Base-by-base conservation (phyloP, 179 eudicot genomes). In the Silene vulgaris region DNA sequence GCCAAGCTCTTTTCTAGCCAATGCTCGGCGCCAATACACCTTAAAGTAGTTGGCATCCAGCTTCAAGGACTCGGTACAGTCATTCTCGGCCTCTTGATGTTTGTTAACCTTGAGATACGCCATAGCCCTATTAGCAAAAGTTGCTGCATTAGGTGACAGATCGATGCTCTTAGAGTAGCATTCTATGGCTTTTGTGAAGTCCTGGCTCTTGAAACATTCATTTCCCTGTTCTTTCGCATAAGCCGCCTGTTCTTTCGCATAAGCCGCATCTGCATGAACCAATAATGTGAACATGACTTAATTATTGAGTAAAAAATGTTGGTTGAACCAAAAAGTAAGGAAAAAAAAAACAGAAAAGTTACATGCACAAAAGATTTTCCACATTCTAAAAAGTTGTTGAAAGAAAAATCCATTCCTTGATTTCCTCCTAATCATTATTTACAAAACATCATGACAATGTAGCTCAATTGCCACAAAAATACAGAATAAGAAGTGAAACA, bases 51-150 rank as follows among this genome's bases (percentile, higher is more conserved):
- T 40, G 16, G 28, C 29, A 69, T 69, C 57, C 20, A 69, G 54
- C 54, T 69, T 69, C 30, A 69, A 40, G 9, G 72, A 11, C 14
- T 69, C 57, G 3, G 72, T 19, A 69, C 72, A 69, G 20, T 40
- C 30, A 69, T 19, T 69, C 50, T 69, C 56, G 0, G 29, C 57
- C 56, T 69, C 72, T 8, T 45, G 54, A 26, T 8, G 19, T 20
- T 45, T 69, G 7, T 69, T 21, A 40, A 69, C 29, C 56, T 69
- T 69, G 54, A 69, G 54, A 20, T 69, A 69, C 11, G 56, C 29
- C 72, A 40, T 40, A 19, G 72, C 72, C 56, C 72, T 69, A 20
- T 69, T 69, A 19, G 72, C 56, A 69, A 40, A 69, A 9, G 72
- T 52, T 5, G n/a, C 13, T 2, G 72, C 8, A 43, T 4, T 69